phyloP scores from a whole-genome alignment of 345 rosid genomes.

The Ricinus communis region DNA sequence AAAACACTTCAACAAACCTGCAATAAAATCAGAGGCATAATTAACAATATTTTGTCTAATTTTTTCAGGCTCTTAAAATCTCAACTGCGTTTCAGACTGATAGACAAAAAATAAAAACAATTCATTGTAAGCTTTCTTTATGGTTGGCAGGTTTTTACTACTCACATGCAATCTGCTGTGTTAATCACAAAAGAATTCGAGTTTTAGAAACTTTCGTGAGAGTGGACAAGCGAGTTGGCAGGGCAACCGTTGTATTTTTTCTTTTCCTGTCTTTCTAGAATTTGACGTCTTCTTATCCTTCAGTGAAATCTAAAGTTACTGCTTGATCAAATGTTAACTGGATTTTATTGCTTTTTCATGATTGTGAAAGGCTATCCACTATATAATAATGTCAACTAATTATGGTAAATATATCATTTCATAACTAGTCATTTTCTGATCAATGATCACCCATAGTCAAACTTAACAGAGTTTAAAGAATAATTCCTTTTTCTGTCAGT shows the following conservation, averaged over 20 bases:
- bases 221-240: not conserved
- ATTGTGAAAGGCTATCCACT: no score
- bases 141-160: not conserved
- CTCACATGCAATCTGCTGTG: slow-evolving; percentile 2
- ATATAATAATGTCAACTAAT: no score
- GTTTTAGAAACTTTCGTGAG: not conserved
- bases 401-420: no score
- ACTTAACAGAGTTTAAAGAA: no score
- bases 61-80: slow-evolving; percentile 7
- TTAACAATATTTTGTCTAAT: not conserved
- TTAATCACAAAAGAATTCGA: not conserved
- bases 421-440: no score
- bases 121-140: not conserved
- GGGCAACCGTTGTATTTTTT: not conserved
- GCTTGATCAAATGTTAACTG: no score
- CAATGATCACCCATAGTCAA: no score
- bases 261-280: not conserved
- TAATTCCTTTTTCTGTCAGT: no score
- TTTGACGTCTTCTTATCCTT: not conserved
- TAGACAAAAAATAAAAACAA: not conserved
- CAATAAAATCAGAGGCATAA: not conserved
- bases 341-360: no score
- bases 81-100: not conserved
- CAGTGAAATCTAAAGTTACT: not conserved
- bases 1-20: not conserved